These are phyloP conservation scores for Petunia hybrid DNA, from an alignment of 305 asterid species.

Conservation along the genomic window DNA sequence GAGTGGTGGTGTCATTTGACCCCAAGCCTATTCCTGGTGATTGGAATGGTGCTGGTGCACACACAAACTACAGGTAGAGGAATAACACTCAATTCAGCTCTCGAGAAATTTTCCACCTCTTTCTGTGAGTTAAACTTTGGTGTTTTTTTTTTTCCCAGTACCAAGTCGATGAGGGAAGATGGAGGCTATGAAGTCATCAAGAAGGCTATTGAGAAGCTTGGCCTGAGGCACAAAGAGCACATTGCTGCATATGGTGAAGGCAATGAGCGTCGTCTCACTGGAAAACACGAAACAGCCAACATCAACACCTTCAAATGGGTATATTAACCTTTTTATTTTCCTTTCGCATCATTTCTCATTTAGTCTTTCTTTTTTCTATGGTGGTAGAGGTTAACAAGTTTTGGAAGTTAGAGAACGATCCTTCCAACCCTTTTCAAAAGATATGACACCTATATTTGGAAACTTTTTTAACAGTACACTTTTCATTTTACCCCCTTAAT, in stretches of 20 bases:
- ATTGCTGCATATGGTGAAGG: constrained; percentile 95
- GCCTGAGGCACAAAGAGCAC: constrained; percentile 79
- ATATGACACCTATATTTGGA: neutral
- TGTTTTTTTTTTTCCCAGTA: constrained; percentile 46
- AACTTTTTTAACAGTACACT: too few relatives aligned
- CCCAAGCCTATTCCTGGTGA: constrained; percentile 93
- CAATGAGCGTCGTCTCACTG: constrained; percentile 92
- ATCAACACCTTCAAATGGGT: constrained; percentile 85
- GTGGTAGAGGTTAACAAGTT: neutral
- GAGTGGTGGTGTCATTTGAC: constrained; percentile 85
- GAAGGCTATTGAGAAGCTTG: constrained; percentile 87
- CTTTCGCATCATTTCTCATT: neutral
- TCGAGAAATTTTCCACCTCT: neutral
- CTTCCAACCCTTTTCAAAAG: too few relatives aligned
- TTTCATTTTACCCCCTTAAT: too few relatives aligned
- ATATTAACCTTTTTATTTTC: neutral
- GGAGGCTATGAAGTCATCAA: constrained; percentile 83
- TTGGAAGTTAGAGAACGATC: too few relatives aligned
- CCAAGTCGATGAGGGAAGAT: constrained; percentile 80
- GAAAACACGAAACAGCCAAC: constrained; percentile 80
- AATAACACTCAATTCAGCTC: neutral
- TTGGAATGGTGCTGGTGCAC: constrained; percentile 97
- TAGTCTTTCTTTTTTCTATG: neutral
- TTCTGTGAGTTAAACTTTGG: neutral
- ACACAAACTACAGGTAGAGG: constrained; percentile 77